Conservation (phyloP, 73 alveolate genomes). For the Tetrahymena borealis region DNA sequence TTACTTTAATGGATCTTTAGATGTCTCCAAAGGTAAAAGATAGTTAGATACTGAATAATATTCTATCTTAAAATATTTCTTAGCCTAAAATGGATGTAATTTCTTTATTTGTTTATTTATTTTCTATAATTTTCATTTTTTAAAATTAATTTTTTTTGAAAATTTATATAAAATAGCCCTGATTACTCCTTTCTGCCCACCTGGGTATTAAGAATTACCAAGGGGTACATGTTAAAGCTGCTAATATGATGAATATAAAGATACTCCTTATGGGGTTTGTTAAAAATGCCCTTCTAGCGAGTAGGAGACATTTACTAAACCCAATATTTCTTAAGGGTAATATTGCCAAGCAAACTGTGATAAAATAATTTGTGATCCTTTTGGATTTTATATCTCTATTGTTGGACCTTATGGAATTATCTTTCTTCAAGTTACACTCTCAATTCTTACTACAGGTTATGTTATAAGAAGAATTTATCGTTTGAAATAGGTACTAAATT, state of each 20-base stretch:
- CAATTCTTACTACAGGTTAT: constrained; percentile 5
- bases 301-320: background rate
- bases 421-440: background rate
- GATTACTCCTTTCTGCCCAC: background rate
- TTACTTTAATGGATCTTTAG: background rate
- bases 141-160: background rate
- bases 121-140: no score
- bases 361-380: background rate
- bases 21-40: background rate
- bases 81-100: background rate
- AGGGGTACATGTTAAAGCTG: background rate
- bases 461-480: constrained; percentile 26
- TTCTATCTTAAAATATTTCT: no score
- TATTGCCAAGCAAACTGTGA: constrained; percentile 2
- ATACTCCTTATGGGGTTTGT: background rate
- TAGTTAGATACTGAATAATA: background rate
- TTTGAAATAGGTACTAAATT: background rate
- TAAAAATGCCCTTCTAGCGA: background rate
- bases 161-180: background rate
- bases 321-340: background rate
- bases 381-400: constrained; percentile 4
- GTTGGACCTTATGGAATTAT: background rate
- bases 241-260: background rate
- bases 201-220: background rate
- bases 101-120: no score